phyloP scores from a whole-genome alignment of 176 grass and related monocot species.

The Eragrostis nindensis region DNA sequence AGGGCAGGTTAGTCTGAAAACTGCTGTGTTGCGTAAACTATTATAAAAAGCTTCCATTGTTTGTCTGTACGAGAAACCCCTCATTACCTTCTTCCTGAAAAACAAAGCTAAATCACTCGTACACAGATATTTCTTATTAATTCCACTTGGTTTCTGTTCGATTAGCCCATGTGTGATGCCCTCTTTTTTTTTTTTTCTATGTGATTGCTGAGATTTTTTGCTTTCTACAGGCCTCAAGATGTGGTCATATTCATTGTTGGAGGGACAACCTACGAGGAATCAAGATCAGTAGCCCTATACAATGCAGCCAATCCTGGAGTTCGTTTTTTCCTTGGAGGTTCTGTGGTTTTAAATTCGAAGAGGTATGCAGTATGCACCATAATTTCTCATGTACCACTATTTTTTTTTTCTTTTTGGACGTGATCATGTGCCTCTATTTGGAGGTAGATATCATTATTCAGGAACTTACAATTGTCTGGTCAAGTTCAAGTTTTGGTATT shows the following conservation, averaged over 20 bases:
- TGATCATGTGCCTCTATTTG: not conserved
- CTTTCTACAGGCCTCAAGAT: conserved; percentile 84
- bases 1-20: conserved; percentile 66
- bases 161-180: not conserved
- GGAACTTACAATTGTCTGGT: not conserved
- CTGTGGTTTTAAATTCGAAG: conserved; percentile 87
- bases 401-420: not conserved
- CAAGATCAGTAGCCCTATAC: conserved; percentile 79
- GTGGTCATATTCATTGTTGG: conserved; percentile 97
- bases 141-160: conserved; percentile 8
- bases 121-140: conserved; percentile 2
- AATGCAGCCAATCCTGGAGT: conserved; percentile 81
- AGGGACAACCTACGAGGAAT: conserved; percentile 95
- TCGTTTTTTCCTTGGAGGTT: conserved; percentile 95
- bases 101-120: conserved; percentile 11
- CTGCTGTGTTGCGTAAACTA: conserved; percentile 27
- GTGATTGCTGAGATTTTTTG: conserved; percentile 8
- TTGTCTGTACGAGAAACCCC: not conserved
- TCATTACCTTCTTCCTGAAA: not conserved
- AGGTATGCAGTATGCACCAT: conserved; percentile 45
- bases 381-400: not conserved
- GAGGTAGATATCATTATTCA: not conserved
- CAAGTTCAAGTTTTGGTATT: not conserved
- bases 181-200: not conserved
- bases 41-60: too few relatives aligned